A percentile compares a stretch with the other conserved stretches of the same genome.
phyloP scores from a whole-genome alignment of 208 protist genomes.

The Leishmania aethiopica region DNA sequence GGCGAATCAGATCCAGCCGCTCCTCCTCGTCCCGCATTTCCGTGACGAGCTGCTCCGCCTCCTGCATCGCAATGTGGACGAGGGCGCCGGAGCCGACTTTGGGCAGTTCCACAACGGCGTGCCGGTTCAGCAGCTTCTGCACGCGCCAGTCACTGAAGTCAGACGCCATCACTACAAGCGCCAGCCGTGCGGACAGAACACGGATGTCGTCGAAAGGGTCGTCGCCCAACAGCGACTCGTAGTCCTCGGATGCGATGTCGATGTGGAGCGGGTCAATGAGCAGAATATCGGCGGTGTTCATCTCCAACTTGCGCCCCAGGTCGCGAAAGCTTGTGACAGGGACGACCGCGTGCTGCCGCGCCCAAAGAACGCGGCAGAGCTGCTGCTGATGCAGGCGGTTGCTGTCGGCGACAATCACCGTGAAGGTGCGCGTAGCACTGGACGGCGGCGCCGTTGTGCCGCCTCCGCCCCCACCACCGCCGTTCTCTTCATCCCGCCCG shows the following conservation, averaged over 20 bases:
- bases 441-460: constrained; percentile 1
- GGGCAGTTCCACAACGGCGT: constrained; percentile 81
- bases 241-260: constrained; percentile 65
- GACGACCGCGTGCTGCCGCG: constrained; percentile 84
- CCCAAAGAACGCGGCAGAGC: constrained; percentile 82
- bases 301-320: constrained; percentile 65
- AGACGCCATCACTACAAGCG: constrained; percentile 71
- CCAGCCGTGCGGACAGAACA: constrained; percentile 45
- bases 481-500: constrained; percentile 33
- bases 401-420: constrained; percentile 79
- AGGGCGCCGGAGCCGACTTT: constrained; percentile 70
- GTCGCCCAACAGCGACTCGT: constrained; percentile 43
- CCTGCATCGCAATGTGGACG: constrained; percentile 87
- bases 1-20: constrained; percentile 74
- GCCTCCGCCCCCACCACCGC: constrained; percentile 7
- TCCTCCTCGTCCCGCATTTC: constrained; percentile 85
- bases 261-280: constrained; percentile 82
- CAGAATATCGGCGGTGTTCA: constrained; percentile 67
- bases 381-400: constrained; percentile 65
- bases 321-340: constrained; percentile 75
- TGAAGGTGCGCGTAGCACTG: constrained; percentile 42
- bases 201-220: constrained; percentile 68
- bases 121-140: constrained; percentile 75
- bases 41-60: constrained; percentile 76
- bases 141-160: constrained; percentile 86